Conservation (phyloP, 1,284 basidiomycete genomes). For the Ustilago curta region DNA sequence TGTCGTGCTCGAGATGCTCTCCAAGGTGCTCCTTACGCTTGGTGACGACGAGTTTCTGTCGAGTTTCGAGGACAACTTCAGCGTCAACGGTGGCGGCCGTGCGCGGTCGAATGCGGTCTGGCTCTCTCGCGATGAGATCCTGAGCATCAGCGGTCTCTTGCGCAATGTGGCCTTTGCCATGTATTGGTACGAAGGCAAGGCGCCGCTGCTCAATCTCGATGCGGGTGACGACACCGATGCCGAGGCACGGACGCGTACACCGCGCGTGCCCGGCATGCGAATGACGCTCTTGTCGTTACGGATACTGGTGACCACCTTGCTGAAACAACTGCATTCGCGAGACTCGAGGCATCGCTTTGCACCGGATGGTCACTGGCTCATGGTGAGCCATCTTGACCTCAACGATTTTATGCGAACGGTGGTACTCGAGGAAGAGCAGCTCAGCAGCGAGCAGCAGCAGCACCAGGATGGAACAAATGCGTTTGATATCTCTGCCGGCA, state of each 20-base stretch:
- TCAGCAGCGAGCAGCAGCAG: conserved; percentile 42
- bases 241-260: conserved; percentile 5
- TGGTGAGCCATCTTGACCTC: conserved; percentile 78
- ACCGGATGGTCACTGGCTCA: conserved; percentile 82
- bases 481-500: not conserved
- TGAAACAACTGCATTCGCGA: conserved; percentile 66
- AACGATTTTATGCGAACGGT: conserved; percentile 90
- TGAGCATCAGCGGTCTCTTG: conserved; percentile 76
- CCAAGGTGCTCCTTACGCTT: conserved; percentile 86
- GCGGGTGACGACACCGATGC: conserved; percentile 9
- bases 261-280: conserved; percentile 53
- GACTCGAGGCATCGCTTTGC: conserved; percentile 54
- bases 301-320: conserved; percentile 51
- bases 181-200: conserved; percentile 77
- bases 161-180: conserved; percentile 83
- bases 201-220: conserved; percentile 38
- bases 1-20: conserved; percentile 85
- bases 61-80: conserved; percentile 9
- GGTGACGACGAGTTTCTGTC: conserved; percentile 97
- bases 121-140: conserved; percentile 84
- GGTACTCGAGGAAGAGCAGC: conserved; percentile 71
- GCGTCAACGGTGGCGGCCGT: conserved; percentile 14
- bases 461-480: not conserved
- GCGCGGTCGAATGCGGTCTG: conserved; percentile 26
- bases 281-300: conserved; percentile 55